phyloP scores from a whole-genome alignment of 1,284 basidiomycete species.

The Irpex sp. region DNA sequence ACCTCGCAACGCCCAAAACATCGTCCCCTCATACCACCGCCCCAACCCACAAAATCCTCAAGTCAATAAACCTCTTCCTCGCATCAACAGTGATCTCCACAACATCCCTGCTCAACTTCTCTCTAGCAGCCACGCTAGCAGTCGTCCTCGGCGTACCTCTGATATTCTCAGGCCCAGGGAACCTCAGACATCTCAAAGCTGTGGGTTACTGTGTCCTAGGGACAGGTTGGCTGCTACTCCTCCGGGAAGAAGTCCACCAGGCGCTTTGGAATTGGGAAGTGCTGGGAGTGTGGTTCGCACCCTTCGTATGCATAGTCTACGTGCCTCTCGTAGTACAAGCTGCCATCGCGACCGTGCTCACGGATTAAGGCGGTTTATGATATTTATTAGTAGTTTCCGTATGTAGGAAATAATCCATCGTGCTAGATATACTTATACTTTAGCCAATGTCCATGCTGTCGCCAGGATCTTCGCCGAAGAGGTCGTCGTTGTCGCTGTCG shows the following conservation, averaged over 20 bases:
- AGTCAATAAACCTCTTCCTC: conserved; percentile 71
- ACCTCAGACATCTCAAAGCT: conserved; percentile 35
- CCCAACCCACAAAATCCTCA: conserved; percentile 51
- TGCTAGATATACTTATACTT: conserved; percentile 6
- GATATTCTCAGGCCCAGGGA: conserved; percentile 39
- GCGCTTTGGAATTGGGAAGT: conserved; percentile 71
- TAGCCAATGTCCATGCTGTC: conserved; percentile 40
- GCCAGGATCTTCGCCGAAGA: conserved; percentile 54
- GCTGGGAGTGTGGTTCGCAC: conserved; percentile 71
- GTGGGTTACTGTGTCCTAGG: conserved; percentile 43
- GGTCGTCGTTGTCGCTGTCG: conserved; percentile 45
- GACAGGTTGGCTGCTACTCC: conserved; percentile 58
- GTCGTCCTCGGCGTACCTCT: conserved; percentile 60
- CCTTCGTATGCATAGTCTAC: conserved; percentile 71
- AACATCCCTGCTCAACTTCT: conserved; percentile 87
- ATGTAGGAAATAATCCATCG: neutral
- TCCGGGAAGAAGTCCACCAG: conserved; percentile 37
- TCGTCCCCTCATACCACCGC: conserved; percentile 22
- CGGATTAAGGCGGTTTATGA: conserved; percentile 7
- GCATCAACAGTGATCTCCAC: conserved; percentile 83
- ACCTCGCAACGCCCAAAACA: conserved; percentile 8
- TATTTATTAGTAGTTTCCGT: conserved; percentile 17
- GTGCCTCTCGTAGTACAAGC: conserved; percentile 68
- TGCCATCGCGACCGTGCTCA: conserved; percentile 50
- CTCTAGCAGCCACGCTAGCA: conserved; percentile 71